These are phyloP conservation scores for Phialocephala sp. DNA, from an alignment of 2,329 filamentous ascomycete genomes.

Conservation along the genomic window DNA sequence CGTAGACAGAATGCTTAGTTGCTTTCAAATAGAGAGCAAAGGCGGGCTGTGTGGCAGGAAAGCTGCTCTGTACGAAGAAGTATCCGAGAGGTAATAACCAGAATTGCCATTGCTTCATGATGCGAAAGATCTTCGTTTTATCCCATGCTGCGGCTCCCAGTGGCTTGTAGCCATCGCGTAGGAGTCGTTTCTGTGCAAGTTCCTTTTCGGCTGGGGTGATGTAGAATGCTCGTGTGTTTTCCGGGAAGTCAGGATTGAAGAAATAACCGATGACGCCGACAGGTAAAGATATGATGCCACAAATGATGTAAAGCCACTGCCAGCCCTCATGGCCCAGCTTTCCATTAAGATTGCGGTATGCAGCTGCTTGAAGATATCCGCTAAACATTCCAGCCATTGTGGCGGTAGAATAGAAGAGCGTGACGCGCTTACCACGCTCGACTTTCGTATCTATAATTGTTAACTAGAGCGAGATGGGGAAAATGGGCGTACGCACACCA, in stretches of 20 bases:
- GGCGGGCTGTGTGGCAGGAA: slow-evolving; percentile 30
- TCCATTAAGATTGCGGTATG: slow-evolving; percentile 48
- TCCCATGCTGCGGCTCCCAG: slow-evolving; percentile 35
- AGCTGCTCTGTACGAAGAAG: slow-evolving; percentile 34
- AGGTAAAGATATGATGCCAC: slow-evolving; percentile 59
- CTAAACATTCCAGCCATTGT: slow-evolving; percentile 54
- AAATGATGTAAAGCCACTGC: slow-evolving; percentile 55
- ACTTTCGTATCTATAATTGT: slow-evolving; percentile 41
- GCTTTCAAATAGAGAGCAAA: slow-evolving; percentile 36
- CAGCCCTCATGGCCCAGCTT: slow-evolving; percentile 46
- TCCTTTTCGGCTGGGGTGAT: slow-evolving; percentile 33
- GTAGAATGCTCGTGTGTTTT: slow-evolving; percentile 48
- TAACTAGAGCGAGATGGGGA: not conserved
- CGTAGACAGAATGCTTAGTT: slow-evolving; percentile 24
- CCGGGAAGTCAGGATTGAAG: slow-evolving; percentile 50
- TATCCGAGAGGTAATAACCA: slow-evolving; percentile 38
- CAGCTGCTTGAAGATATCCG: slow-evolving; percentile 50
- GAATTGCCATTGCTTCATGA: slow-evolving; percentile 38
- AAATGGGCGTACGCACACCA: slow-evolving; percentile 44
- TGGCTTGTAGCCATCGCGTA: slow-evolving; percentile 32
- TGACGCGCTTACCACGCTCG: slow-evolving; percentile 59
- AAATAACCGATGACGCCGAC: slow-evolving; percentile 58
- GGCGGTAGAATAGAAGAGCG: slow-evolving; percentile 58
- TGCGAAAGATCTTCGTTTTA: slow-evolving; percentile 34
- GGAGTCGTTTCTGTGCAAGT: slow-evolving; percentile 29